Evolutionary conservation across 2,329 filamentous ascomycete species (phyloP).

Genomic region (Ceratocystis colombiana): DNA sequence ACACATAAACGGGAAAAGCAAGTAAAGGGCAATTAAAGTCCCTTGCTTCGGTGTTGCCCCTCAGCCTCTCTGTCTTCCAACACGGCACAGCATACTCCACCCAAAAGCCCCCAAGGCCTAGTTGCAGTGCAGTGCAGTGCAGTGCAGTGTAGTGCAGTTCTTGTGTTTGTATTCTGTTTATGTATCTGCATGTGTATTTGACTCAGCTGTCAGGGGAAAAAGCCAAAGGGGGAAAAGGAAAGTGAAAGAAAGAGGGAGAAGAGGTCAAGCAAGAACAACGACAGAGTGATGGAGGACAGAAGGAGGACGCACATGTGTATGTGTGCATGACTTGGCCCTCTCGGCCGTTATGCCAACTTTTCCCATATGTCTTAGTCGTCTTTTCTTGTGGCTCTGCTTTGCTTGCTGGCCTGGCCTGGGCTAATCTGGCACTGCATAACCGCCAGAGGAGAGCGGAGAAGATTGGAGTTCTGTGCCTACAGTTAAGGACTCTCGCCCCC

Average conservation of each 20-base stretch:
- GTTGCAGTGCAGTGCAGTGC: no score
- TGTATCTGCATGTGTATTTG: background rate
- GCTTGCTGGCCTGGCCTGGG: background rate
- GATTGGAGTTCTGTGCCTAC: no score
- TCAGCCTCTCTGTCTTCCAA: no score
- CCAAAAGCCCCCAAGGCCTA: no score
- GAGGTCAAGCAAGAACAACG: background rate
- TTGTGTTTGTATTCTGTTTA: no score
- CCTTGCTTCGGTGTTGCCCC: no score
- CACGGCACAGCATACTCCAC: no score
- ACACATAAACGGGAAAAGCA: no score
- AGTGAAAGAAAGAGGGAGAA: background rate
- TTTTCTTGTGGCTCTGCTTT: background rate
- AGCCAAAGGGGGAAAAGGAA: background rate
- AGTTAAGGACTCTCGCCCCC: no score
- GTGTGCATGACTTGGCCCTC: background rate
- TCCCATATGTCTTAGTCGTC: background rate
- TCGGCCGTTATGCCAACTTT: background rate
- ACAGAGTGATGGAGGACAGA: background rate
- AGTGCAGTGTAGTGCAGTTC: no score
- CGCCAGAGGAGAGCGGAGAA: background rate
- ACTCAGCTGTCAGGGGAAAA: conserved; percentile 12
- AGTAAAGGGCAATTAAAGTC: no score
- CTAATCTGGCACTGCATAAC: background rate
- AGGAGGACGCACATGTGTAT: background rate